Evolutionary conservation across 1,284 basidiomycete species (phyloP), one percentile per base, ranked within the genome.

Genomic region (Mycena citricolor): DNA sequence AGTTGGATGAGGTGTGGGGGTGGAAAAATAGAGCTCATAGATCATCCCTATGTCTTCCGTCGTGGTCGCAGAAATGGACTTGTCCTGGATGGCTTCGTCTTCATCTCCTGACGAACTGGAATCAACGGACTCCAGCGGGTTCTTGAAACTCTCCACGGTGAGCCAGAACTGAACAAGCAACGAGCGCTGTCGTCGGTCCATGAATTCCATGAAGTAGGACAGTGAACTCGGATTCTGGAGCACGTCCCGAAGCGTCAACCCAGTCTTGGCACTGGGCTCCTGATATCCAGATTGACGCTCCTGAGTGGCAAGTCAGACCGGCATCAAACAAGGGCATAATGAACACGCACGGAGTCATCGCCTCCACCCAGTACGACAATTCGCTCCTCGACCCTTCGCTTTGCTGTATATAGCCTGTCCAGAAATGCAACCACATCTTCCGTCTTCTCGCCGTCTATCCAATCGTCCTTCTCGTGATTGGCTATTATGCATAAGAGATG

Each of bases 181-280:
- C 12, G 92, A 88, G 22, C 90, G 82, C 45, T 83, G 77, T 3
- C 89, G 80, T 6, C 94, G 80, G 55, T 98, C 95, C 90, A 97
- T 94, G 60, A 90, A 95, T 66, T 99, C 95, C 83, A 97, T 94
- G 68, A 95, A 92, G 62, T 95, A 95, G 2, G 90, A 93, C 1
- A 98, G 75, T 0, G 92, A 91, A 22, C 83, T 87, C 0, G 94
- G 91, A 55, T 93, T 93, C 25, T 82, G 74, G 1, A 98, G 79
- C 31, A 97, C 77, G 36, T 90, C 83, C 30, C 86, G 79, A 6
- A 93, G 69, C 0, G 74, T 71, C 17, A 79, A 59, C 7, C 70
- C 63, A 5, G 70, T 65, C 49, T 72, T 73, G 26, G 64, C 57
- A 33, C 57, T 55, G 4, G 64, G 44, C 39, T 81, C 79, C 31